Base-by-base conservation (phyloP, 805 yeast genomes). In the Wickerhamiella allomyrinae region DNA sequence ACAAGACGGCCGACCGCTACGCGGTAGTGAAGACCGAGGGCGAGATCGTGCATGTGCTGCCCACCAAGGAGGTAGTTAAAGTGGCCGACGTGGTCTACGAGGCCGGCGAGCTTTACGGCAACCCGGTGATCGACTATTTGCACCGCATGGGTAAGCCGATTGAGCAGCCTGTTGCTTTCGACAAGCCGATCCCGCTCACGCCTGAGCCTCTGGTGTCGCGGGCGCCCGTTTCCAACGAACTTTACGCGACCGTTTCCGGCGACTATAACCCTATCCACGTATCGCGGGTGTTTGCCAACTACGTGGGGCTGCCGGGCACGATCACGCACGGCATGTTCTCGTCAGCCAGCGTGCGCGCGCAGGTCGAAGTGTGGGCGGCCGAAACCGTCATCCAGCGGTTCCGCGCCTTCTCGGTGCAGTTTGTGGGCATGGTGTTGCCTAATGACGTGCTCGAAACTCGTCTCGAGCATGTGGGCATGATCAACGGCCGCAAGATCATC, bases 281-380 rank as follows among this genome's bases (percentile, higher is more conserved):
- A 47, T 82, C 94, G 27, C 79, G 94, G 60, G 91, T 85, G 40
- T 91, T 91, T 65, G 87, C 98, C 43, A 72, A 77, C 48, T 91
- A 91, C 60, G 97, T 95, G 36, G 77, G 77, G 57, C 71, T 91
- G 58, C 95, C 95, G 46, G 98, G 98, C 52, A 91, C 97, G 29
- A 91, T 91, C 57, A 91, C 98, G 29, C 98, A 93, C 59, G 99
- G 99, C 61, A 93, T 91, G 99, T 93, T 76, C 73, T 83, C 96
- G 17, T 82, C 94, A 59, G 98, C 96, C 48, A 74, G 94, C 49
- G 89, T 87, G 53, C 80, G 98, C 70, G 76, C 93, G 25, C 73
- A 86, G 59, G 95, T 91, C 53, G 99, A 91, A 69, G 82, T 84
- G 63, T 87, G 95, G 85, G 98, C 98, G 49, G 98, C 99, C 49